Percentiles rank a stretch among this genome's conserved stretches.
Evolutionary conservation across 495 filamentous ascomycete species (phyloP).

Genomic region (Articulospora tetracladia): DNA sequence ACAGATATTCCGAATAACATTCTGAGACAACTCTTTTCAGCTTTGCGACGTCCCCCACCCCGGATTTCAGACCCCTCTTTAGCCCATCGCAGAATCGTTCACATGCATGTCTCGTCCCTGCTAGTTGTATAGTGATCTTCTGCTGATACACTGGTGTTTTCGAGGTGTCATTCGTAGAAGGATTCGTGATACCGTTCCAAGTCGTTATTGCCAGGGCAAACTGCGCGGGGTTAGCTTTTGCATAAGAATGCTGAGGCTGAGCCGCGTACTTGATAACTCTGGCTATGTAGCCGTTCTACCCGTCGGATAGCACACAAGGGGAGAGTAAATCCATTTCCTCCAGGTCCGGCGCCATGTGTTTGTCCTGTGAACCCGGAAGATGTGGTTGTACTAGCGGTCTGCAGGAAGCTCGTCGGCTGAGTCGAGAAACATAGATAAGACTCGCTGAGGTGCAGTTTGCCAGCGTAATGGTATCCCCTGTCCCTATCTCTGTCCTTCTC

Average conservation of each 20-base stretch:
- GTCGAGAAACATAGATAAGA: conserved; percentile 94
- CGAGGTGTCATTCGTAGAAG: conserved; percentile 34
- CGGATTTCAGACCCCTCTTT: conserved; percentile 81
- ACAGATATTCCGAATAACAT: conserved; percentile 91
- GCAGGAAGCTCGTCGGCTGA: conserved; percentile 81
- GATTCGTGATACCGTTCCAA: conserved; percentile 74
- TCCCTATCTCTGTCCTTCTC: conserved; percentile 58
- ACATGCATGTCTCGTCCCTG: conserved; percentile 80
- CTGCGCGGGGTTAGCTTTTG: conserved; percentile 31
- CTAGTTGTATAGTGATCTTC: conserved; percentile 84
- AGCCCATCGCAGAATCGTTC: conserved; percentile 95
- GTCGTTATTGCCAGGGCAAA: conserved; percentile 93
- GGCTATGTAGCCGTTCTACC: conserved; percentile 87
- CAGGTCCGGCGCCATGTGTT: conserved; percentile 86
- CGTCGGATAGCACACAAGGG: conserved; percentile 86
- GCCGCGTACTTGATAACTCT: conserved; percentile 61
- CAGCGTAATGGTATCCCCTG: conserved; percentile 80
- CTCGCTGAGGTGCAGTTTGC: conserved; percentile 90
- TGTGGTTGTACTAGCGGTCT: conserved; percentile 66
- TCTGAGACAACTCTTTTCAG: conserved; percentile 71
- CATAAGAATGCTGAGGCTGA: neutral
- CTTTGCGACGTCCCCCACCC: conserved; percentile 79
- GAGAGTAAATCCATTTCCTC: conserved; percentile 94
- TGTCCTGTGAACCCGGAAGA: conserved; percentile 82
- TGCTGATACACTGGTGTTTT: conserved; percentile 59